Evolutionary conservation across 257 asterid species (phyloP).

Genomic region (Craterostigma plantagineum): DNA sequence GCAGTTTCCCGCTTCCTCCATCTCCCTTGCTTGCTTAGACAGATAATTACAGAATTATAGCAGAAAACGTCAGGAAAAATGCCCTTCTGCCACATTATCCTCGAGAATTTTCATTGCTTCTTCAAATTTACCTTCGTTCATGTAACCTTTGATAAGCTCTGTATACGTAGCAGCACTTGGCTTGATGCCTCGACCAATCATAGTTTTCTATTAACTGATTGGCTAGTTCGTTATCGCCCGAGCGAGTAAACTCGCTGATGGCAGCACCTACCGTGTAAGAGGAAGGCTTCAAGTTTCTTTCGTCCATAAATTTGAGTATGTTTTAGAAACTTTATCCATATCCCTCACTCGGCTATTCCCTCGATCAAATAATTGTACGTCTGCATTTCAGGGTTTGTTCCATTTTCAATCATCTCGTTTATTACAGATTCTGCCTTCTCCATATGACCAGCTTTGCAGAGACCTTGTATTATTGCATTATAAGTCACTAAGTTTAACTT

Average conservation of each 20-base stretch:
- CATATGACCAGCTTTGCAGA: conserved; percentile 45
- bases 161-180: conserved; percentile 42
- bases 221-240: conserved; percentile 44
- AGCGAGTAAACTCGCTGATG: conserved; percentile 34
- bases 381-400: conserved; percentile 42
- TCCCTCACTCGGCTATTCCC: conserved; percentile 30
- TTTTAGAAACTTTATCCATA: conserved; percentile 41
- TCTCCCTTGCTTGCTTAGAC: conserved; percentile 52
- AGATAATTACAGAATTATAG: conserved; percentile 47
- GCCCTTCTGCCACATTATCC: conserved; percentile 54
- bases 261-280: conserved; percentile 39
- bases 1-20: conserved; percentile 53
- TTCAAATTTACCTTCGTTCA: conserved; percentile 46
- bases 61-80: conserved; percentile 56
- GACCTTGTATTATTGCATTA: conserved; percentile 45
- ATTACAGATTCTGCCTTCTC: conserved; percentile 35
- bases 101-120: conserved; percentile 38
- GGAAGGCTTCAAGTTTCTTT: conserved; percentile 47
- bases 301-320: conserved; percentile 50
- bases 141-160: conserved; percentile 35
- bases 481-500: conserved; percentile 41
- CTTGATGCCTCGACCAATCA: conserved; percentile 34
- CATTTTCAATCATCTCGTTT: conserved; percentile 47
- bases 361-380: conserved; percentile 49
- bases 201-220: conserved; percentile 32